A percentile compares a stretch with the other conserved stretches of the same genome.
Evolutionary conservation across 306 rosid species (phyloP).

Genomic region (Vigna nakashimae): DNA sequence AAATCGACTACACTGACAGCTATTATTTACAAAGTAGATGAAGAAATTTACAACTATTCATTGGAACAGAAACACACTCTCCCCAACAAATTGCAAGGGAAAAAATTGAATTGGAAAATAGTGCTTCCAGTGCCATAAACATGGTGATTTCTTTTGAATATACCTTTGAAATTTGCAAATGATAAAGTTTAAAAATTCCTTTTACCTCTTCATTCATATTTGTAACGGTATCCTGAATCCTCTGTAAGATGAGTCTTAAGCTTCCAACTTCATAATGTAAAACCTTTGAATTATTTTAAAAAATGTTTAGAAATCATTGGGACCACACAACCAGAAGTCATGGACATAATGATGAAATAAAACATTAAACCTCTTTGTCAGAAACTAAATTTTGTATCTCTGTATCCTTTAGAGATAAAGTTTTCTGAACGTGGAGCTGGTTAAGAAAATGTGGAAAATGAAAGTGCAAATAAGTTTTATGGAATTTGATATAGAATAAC

Average conservation of each 20-base stretch:
- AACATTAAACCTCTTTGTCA: slow-evolving; percentile 66
- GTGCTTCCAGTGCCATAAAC: slow-evolving; percentile 37
- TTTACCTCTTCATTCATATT: slow-evolving; percentile 73
- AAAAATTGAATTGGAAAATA: slow-evolving; percentile 1
- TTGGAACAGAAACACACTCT: slow-evolving; percentile 2
- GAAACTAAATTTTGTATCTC: slow-evolving; percentile 65
- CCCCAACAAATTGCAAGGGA: slow-evolving; percentile 10
- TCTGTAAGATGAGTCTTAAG: slow-evolving; percentile 60
- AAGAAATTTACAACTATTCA: slow-evolving; percentile 16
- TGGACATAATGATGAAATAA: slow-evolving; percentile 16
- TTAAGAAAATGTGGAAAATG: slow-evolving; percentile 52
- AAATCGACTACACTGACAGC: slow-evolving; percentile 29
- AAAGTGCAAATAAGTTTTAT: slow-evolving; percentile 28
- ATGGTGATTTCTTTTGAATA: neutral
- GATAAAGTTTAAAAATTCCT: slow-evolving; percentile 5
- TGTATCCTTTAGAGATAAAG: slow-evolving; percentile 56
- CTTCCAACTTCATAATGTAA: slow-evolving; percentile 66
- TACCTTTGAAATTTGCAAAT: slow-evolving; percentile 3
- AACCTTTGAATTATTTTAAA: slow-evolving; percentile 51
- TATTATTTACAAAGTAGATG: slow-evolving; percentile 23
- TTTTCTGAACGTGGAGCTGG: slow-evolving; percentile 70
- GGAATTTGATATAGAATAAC: slow-evolving; percentile 18
- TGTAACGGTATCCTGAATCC: slow-evolving; percentile 59
- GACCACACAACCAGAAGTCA: slow-evolving; percentile 37
- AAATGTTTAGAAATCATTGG: slow-evolving; percentile 42